Evolutionary conservation across 805 yeast species (phyloP), one percentile per base, ranked within the genome.

Genomic region (Yarrowia bubula): DNA sequence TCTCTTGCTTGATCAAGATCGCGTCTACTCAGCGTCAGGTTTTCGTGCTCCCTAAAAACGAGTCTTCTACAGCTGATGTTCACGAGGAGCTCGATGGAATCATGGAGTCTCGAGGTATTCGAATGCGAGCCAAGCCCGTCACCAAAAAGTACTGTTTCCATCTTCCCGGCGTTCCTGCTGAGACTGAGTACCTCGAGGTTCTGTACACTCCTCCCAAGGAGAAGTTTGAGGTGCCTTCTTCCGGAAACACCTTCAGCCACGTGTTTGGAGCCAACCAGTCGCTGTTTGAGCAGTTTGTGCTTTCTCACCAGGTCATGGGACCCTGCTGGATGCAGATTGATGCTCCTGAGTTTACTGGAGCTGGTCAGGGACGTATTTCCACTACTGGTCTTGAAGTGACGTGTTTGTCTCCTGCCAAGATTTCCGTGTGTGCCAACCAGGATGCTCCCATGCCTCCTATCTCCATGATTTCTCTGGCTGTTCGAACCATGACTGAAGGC

Each of bases 271-370:
- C 90, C 2, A 84, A 80, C 66, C 75, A 95, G 2, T 81, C 82
- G 65, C 79, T 90, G 28, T 92, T 95, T 74, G 99, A 95, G 78
- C 81, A 90, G 11, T 91, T 95, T 75, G 95, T 91, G 10, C 71
- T 92, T 31, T 90, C 87, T 74, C 81, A 89, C 70, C 86, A 88
- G 70, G 81, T 95, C 50, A 92, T 91, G 97, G 99, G 99, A 9
- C 99, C 99, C 3, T 92, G 98, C 74, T 95, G 99, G 99, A 78
- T 95, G 62, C 88, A 88, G 57, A 80, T 95, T 62, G 79, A 81
- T 47, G 81, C 83, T 60, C 88, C 87, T 57, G 86, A 87, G 67
- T 88, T 89, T 70, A 35, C 33, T 9, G 18, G 51, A 13, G 42
- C 50, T 8, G 51, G 51, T 1, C 50, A 58, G 22, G 51, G 50